phyloP scores from a whole-genome alignment of 352 stramenopile genomes.

The Phytophthora citricola region DNA sequence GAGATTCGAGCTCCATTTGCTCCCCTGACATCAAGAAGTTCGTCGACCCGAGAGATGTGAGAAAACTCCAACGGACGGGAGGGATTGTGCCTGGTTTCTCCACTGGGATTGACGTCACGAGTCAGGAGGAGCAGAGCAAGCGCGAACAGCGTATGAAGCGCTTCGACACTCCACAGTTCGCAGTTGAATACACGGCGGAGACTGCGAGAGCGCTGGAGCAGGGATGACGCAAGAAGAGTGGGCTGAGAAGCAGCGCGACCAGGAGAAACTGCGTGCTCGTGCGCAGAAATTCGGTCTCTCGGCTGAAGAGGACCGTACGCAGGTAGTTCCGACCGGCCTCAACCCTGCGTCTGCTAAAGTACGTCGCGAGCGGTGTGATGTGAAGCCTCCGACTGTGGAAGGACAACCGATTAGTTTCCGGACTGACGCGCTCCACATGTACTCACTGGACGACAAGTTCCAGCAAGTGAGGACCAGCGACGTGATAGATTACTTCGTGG shows the following conservation, averaged over 20 bases:
- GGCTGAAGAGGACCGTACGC: constrained; percentile 41
- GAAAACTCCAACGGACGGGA: constrained; percentile 77
- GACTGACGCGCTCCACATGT: constrained; percentile 84
- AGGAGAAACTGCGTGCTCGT: constrained; percentile 68
- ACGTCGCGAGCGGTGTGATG: constrained; percentile 62
- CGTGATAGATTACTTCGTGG: constrained; percentile 79
- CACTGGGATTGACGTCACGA: constrained; percentile 79
- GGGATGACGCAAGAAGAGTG: constrained; percentile 80
- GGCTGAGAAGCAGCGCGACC: constrained; percentile 58
- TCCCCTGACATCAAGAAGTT: constrained; percentile 81
- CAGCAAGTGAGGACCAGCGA: constrained; percentile 84
- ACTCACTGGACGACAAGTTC: constrained; percentile 82
- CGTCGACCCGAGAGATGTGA: constrained; percentile 77
- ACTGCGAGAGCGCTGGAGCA: constrained; percentile 62
- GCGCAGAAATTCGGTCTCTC: constrained; percentile 79
- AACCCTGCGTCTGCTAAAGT: constrained; percentile 64
- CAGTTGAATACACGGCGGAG: constrained; percentile 71
- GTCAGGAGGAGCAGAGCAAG: constrained; percentile 66
- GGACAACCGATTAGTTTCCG: constrained; percentile 49
- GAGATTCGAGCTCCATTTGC: constrained; percentile 72
- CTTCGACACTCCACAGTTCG: constrained; percentile 82
- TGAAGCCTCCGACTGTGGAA: constrained; percentile 30
- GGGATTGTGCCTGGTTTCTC: constrained; percentile 63
- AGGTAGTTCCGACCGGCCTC: constrained; percentile 36
- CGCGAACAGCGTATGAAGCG: constrained; percentile 80